phyloP scores from a whole-genome alignment of 2,329 filamentous ascomycete species.

The Reticulascus tulasneorum region DNA sequence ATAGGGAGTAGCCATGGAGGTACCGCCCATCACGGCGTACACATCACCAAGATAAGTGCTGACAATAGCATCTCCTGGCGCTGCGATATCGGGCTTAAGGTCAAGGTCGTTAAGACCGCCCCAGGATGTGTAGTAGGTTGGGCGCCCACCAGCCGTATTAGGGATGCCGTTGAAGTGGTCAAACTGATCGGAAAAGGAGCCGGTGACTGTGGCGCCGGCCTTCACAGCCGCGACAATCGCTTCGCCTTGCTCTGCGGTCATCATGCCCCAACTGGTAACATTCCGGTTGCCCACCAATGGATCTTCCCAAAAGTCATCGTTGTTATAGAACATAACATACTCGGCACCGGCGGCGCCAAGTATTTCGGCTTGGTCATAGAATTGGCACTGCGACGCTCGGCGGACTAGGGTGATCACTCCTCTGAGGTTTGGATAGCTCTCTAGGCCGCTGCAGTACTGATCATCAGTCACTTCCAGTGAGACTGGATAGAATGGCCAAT shows the following conservation, averaged over 20 bases:
- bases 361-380: constrained; percentile 22
- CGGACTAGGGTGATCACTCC: constrained; percentile 8
- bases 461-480: constrained; percentile 18
- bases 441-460: constrained; percentile 22
- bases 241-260: constrained; percentile 19
- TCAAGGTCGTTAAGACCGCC: constrained; percentile 30
- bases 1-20: constrained; percentile 40
- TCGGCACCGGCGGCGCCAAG: constrained; percentile 22
- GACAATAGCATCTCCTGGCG: constrained; percentile 34
- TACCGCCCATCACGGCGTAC: constrained; percentile 34
- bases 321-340: constrained; percentile 26
- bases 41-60: constrained; percentile 34
- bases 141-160: constrained; percentile 29
- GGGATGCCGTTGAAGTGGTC: constrained; percentile 8
- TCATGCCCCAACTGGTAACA: constrained; percentile 8
- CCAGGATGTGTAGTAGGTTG: constrained; percentile 46
- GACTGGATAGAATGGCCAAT: constrained; percentile 23
- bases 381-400: constrained; percentile 13
- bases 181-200: constrained; percentile 16
- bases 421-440: constrained; percentile 9
- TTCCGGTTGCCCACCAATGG: constrained; percentile 11
- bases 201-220: constrained; percentile 26
- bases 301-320: constrained; percentile 21
- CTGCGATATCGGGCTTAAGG: constrained; percentile 37
- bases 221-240: constrained; percentile 24